Base-by-base conservation (phyloP, 2,329 filamentous ascomycete genomes). In the Magnaporthales sp. region DNA sequence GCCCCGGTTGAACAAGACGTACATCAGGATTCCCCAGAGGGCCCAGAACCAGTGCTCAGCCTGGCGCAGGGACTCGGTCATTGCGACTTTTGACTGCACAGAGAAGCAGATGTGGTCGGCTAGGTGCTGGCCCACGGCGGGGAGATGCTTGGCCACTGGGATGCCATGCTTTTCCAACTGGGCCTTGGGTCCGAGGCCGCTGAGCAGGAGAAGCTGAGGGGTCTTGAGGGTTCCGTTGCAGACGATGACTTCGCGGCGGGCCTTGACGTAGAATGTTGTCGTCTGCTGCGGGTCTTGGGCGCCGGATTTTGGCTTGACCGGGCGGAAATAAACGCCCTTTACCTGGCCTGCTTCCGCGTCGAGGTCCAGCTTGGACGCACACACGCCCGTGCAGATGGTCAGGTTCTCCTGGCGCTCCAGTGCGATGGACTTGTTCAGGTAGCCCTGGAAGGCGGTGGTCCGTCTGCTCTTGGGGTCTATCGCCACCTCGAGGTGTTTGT, bases 171-270 rank as follows among this genome's bases (percentile, higher is more conserved):
- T 46, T 22, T 71, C 67, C 4, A 73, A 63, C 2, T 72, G 67
- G 0, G 66, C 38, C 51, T 31, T 67, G 2, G 75, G 73, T 0
- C 76, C 75, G 13, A 77, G 72, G 7, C 75, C 75, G 67, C 75
- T 72, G 24, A 75, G 68, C 68, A 75, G 69, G 1, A 78, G 70
- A 13, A 77, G 62, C 65, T 77, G 75, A 0, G 76, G 74, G 0
- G 73, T 72, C 22, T 72, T 73, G 4, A 74, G 63, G 2, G 73
- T 69, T 3, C 75, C 74, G 11, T 69, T 70, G 68, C 73, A 74
- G 4, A 78, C 24, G 6, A 77, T 73, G 13, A 77, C 73, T 62
- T 77, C 75, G 0, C 74, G 69, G 3, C 68, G 67, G 0, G 72
- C 73, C 26, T 70, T 68, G 22, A 74, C 73, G 26, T 71, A 68